Conservation (phyloP, 768 basidiomycete genomes). For the Hygrophorus russula region DNA sequence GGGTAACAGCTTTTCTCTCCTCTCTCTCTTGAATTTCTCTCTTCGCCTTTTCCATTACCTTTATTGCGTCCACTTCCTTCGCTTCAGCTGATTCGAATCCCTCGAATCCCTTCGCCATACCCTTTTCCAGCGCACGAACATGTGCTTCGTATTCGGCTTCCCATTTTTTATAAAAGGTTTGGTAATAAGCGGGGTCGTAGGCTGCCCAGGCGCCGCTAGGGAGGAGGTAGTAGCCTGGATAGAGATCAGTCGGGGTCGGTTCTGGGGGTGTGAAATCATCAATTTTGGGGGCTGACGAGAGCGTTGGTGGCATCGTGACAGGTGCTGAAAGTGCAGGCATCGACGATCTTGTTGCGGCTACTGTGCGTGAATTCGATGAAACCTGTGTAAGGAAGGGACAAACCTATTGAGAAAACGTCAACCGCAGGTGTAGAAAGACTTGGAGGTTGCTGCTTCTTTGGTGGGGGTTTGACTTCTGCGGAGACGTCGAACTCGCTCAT, state of each 20-base stretch:
- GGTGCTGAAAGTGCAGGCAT: slow-evolving; percentile 10
- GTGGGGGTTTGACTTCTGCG: slow-evolving; percentile 24
- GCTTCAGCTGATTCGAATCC: slow-evolving; percentile 40
- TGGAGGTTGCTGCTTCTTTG: slow-evolving; percentile 1
- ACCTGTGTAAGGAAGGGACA: slow-evolving; percentile 10
- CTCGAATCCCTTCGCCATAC: slow-evolving; percentile 58
- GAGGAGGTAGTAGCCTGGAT: slow-evolving; percentile 81
- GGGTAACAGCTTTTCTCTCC: slow-evolving; percentile 64
- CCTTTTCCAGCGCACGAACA: slow-evolving; percentile 64
- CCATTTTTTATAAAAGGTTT: slow-evolving; percentile 62
- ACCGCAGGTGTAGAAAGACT: slow-evolving; percentile 22
- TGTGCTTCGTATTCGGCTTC: slow-evolving; percentile 59
- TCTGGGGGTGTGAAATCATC: slow-evolving; percentile 62
- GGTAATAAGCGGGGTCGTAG: slow-evolving; percentile 61
- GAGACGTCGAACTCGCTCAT: slow-evolving; percentile 53
- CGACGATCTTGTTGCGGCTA: slow-evolving; percentile 9
- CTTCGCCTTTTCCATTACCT: slow-evolving; percentile 73
- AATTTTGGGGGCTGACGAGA: slow-evolving; percentile 61
- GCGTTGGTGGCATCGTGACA: slow-evolving; percentile 15
- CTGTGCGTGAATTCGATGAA: slow-evolving; percentile 4
- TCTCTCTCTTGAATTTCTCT: slow-evolving; percentile 66
- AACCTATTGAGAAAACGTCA: slow-evolving; percentile 66
- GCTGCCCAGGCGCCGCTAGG: slow-evolving; percentile 75
- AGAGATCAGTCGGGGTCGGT: slow-evolving; percentile 63
- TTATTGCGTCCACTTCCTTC: slow-evolving; percentile 53